A percentile compares a stretch with the other conserved stretches of the same genome.
Conservation (phyloP, 2,329 filamentous ascomycete species). For the Aspergillus piperis region DNA sequence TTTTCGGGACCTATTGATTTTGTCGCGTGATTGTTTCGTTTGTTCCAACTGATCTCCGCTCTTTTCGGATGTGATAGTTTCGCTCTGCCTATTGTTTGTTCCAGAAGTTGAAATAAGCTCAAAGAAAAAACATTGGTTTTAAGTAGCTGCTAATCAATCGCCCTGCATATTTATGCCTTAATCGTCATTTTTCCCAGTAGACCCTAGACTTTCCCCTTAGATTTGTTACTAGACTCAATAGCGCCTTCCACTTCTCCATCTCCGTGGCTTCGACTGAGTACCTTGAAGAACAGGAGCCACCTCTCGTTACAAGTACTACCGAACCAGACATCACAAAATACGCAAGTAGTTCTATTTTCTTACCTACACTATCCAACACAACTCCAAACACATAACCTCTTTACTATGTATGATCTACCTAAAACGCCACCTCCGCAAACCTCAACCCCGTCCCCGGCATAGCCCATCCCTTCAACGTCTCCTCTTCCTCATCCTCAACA, state of each 20-base stretch:
- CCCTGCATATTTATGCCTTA: too few species aligned
- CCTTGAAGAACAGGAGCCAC: too few species aligned
- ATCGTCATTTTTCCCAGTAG: too few species aligned
- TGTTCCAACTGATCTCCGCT: conserved; percentile 1
- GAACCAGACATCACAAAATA: too few species aligned
- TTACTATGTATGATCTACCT: too few species aligned
- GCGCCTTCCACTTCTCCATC: too few species aligned
- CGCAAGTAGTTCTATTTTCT: too few species aligned
- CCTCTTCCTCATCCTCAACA: conserved; percentile 11
- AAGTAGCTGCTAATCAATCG: conserved; percentile 1
- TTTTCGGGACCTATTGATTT: conserved; percentile 14
- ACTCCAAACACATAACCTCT: background rate
- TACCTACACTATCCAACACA: background rate
- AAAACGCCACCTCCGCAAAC: conserved; percentile 36
- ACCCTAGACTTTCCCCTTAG: too few species aligned
- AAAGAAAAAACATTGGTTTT: background rate
- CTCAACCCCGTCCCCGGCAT: conserved; percentile 35
- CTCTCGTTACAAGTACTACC: too few species aligned
- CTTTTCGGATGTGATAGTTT: conserved; percentile 2
- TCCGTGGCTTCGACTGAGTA: too few species aligned
- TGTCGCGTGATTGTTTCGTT: background rate
- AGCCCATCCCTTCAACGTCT: conserved; percentile 12
- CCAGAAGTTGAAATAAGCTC: background rate
- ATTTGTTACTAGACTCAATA: too few species aligned
- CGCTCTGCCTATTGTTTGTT: background rate